Evolutionary conservation across 2,329 filamentous ascomycete species (phyloP).

Genomic region (Bipolaris bicolor): DNA sequence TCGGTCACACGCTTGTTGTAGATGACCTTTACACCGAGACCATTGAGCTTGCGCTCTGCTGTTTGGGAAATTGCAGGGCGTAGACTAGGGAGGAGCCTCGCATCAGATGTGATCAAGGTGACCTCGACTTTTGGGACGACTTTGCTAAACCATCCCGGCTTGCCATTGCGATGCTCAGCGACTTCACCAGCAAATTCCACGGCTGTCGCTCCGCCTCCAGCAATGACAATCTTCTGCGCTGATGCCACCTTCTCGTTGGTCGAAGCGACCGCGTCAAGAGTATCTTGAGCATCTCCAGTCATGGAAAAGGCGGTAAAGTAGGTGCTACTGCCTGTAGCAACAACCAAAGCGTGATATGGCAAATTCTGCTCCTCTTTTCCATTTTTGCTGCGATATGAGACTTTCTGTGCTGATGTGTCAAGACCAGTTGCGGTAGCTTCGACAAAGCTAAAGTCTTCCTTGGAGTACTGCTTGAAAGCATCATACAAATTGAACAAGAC

Average conservation of each 20-base stretch:
- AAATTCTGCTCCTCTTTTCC: conserved; percentile 42
- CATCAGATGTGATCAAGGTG: conserved; percentile 53
- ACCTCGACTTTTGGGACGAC: conserved; percentile 43
- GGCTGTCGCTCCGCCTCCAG: conserved; percentile 57
- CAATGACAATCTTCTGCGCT: conserved; percentile 56
- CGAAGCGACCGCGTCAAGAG: conserved; percentile 41
- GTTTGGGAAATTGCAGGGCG: conserved; percentile 48
- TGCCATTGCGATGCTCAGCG: conserved; percentile 50
- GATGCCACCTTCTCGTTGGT: conserved; percentile 44
- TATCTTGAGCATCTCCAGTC: conserved; percentile 40
- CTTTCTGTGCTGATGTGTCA: conserved; percentile 51
- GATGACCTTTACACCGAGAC: conserved; percentile 56
- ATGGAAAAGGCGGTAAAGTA: conserved; percentile 53
- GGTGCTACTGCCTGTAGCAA: conserved; percentile 61
- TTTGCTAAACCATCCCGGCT: conserved; percentile 49
- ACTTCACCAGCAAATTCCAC: conserved; percentile 59
- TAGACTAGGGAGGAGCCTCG: conserved; percentile 52
- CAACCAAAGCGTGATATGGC: conserved; percentile 61
- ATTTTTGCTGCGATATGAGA: conserved; percentile 50
- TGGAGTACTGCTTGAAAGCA: conserved; percentile 58
- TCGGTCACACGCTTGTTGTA: conserved; percentile 48
- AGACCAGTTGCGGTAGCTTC: conserved; percentile 57
- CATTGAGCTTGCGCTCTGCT: conserved; percentile 55
- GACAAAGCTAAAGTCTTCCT: conserved; percentile 58
- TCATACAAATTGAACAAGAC: conserved; percentile 58